phyloP scores from a whole-genome alignment of 2,329 filamentous ascomycete genomes.

The Biscogniauxia mediterranea region DNA sequence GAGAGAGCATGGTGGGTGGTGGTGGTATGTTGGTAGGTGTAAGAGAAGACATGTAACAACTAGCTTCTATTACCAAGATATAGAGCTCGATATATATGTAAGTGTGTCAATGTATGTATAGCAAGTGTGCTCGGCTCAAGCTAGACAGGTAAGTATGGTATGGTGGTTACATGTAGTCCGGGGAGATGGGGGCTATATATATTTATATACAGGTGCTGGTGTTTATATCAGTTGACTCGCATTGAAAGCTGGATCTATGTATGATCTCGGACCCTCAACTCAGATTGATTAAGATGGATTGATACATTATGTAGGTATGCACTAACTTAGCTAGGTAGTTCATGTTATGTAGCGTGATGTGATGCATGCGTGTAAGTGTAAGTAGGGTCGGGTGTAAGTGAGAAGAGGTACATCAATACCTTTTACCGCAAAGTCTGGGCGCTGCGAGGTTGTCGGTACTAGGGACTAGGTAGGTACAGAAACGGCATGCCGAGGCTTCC shows the following conservation, averaged over 20 bases:
- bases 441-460: too few species aligned
- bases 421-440: background rate
- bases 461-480: too few species aligned
- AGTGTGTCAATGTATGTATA: constrained; percentile 6
- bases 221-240: background rate
- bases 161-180: constrained; percentile 3
- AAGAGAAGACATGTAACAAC: constrained; percentile 6
- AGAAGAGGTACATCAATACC: constrained; percentile 7
- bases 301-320: too few species aligned
- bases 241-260: background rate
- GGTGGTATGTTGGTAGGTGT: constrained; percentile 5
- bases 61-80: constrained; percentile 1
- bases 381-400: background rate
- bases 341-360: background rate
- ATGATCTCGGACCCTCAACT: too few species aligned
- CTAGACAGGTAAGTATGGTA: background rate
- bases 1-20: constrained; percentile 24
- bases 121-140: background rate
- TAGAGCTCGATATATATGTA: background rate
- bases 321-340: constrained; percentile 1
- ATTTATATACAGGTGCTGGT: background rate
- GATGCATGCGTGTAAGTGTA: background rate
- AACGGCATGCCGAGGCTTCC: constrained; percentile 13
- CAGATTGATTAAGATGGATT: too few species aligned
- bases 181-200: background rate